Percentiles rank a stretch among this genome's conserved stretches.
Conservation (phyloP, 768 basidiomycete genomes). For the Tylopilus cervinicoccineus region DNA sequence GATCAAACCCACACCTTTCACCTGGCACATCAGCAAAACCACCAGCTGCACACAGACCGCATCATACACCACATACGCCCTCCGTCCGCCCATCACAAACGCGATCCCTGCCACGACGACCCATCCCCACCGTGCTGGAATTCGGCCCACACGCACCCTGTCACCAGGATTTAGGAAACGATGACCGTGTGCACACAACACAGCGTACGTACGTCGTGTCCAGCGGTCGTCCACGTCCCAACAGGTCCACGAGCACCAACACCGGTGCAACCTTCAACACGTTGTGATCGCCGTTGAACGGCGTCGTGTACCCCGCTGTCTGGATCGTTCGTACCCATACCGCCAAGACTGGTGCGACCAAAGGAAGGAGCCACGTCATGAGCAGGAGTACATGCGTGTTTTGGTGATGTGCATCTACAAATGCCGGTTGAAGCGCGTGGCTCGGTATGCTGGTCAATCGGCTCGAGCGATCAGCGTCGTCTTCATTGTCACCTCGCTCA, state of each 20-base stretch:
- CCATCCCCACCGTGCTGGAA: slow-evolving; percentile 50
- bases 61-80: slow-evolving; percentile 65
- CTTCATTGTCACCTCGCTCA: slow-evolving; percentile 7
- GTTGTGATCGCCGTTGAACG: slow-evolving; percentile 80
- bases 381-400: slow-evolving; percentile 64
- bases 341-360: slow-evolving; percentile 70
- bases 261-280: slow-evolving; percentile 62
- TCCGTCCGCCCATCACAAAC: slow-evolving; percentile 64
- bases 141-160: slow-evolving; percentile 8
- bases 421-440: not conserved
- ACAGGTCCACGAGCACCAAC: slow-evolving; percentile 58
- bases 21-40: slow-evolving; percentile 9
- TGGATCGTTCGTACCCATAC: slow-evolving; percentile 89
- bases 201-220: slow-evolving; percentile 34
- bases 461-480: slow-evolving; percentile 1
- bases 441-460: not conserved
- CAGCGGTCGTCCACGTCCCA: slow-evolving; percentile 49
- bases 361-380: slow-evolving; percentile 78
- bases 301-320: slow-evolving; percentile 73
- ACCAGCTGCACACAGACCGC: slow-evolving; percentile 40
- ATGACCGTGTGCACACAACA: not conserved
- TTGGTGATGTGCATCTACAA: slow-evolving; percentile 39
- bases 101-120: slow-evolving; percentile 46
- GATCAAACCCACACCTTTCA: not conserved
- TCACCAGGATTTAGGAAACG: not conserved